phyloP scores from a whole-genome alignment of 495 filamentous ascomycete genomes.

The Cercophora newfieldiana region DNA sequence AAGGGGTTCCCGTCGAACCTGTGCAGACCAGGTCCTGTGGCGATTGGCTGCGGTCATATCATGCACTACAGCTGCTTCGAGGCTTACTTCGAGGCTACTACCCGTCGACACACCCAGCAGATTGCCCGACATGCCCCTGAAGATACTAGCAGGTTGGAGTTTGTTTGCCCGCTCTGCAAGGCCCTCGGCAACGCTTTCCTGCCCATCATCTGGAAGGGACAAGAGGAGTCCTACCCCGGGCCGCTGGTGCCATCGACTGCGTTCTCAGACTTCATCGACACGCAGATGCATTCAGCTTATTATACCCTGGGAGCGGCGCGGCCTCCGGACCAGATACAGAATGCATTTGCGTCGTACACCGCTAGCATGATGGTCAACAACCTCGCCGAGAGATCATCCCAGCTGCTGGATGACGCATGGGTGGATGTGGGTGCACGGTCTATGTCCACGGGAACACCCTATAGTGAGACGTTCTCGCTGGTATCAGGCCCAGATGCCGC shows the following conservation, averaged over 20 bases:
- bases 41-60: slow-evolving; percentile 92
- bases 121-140: slow-evolving; percentile 94
- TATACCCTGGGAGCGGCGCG: slow-evolving; percentile 40
- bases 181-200: slow-evolving; percentile 94
- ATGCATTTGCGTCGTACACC: slow-evolving; percentile 67
- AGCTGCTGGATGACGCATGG: slow-evolving; percentile 39
- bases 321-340: slow-evolving; percentile 49
- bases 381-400: slow-evolving; percentile 43
- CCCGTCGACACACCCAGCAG: slow-evolving; percentile 81
- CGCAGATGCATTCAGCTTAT: slow-evolving; percentile 39
- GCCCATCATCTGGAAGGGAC: slow-evolving; percentile 92
- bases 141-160: slow-evolving; percentile 71
- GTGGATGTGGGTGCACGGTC: slow-evolving; percentile 30
- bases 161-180: slow-evolving; percentile 97
- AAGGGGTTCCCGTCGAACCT: slow-evolving; percentile 78
- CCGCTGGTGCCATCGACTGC: slow-evolving; percentile 55
- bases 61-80: slow-evolving; percentile 99
- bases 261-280: slow-evolving; percentile 67
- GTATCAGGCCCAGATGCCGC: slow-evolving; percentile 24
- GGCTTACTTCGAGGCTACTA: slow-evolving; percentile 77
- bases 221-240: slow-evolving; percentile 77
- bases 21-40: slow-evolving; percentile 73
- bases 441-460: slow-evolving; percentile 32
- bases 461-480: slow-evolving; percentile 33
- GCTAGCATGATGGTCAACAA: slow-evolving; percentile 61